Evolutionary conservation across 1,139 yeast species (phyloP), one percentile per base, ranked within the genome.

Genomic region (Hemisphaericaspora subhashii): DNA sequence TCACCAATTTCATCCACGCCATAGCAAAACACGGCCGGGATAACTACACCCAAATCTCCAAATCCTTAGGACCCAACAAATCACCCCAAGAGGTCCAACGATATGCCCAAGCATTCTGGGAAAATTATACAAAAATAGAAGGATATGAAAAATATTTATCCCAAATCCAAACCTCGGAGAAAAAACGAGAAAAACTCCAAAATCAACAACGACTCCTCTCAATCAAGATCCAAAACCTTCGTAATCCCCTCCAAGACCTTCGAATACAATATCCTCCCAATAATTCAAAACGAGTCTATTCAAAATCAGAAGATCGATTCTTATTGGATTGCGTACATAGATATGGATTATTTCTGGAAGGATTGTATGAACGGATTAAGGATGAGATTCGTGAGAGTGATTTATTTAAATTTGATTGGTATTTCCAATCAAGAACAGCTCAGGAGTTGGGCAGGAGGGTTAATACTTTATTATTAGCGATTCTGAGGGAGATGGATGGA

Each of bases 81-180:
- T 69, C 83, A 0, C 64, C 62, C 1, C 83, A 77, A 4, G 97
- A 92, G 37, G 85, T 92, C 2, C 72, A 74, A 46, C 62, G 68
- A 34, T 92, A 92, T 57, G 71, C 84, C 42, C 67, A 72, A 31
- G 83, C 72, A 3, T 92, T 92, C 54, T 90, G 96, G 96, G 62
- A 69, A 33, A 71, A 86, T 20, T 84, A 79, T 57, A 66, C 67
- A 15, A 83, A 80, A 51, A 79, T 92, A 35, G 95, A 86, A 21
- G 97, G 97, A 0, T 77, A 83, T 58, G 96, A 89, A 45, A 84
- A 88, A 55, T 88, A 89, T 57, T 60, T 89, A 38, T 62, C 82
- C n/a, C 95, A 87, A 54, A 88, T 92, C 41, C 96, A 89, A 54
- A 72, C 84, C 28, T 95, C 96, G 46, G 97, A 90, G 56, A 86